Evolutionary conservation across 495 filamentous ascomycete genomes (phyloP), one percentile per base, ranked within the genome.

Genomic region (Xanthoparmelia taractica): DNA sequence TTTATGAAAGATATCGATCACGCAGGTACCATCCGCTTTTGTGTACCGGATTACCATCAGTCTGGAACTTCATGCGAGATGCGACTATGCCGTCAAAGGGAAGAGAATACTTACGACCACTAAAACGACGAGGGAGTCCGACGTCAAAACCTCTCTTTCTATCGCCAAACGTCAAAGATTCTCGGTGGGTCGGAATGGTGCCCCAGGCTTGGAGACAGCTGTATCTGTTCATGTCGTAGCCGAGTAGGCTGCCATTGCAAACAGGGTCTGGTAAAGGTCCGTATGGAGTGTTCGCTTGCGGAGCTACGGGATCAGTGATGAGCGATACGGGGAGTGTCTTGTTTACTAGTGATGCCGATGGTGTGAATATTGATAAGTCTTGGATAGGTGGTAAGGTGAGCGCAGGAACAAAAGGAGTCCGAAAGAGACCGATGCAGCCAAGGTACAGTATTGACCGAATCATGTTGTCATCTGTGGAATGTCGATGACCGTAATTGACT

Each of bases 221-320:
- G 50, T 54, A 33, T 18, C 27, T 18, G 50, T 54, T 54, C 50
- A 54, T 54, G 7, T 54, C 50, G 29, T 33, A 54, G 50, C 50
- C 50, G 27, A 54, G 29, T 15, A 54, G 50, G 17, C 10, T 20
- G n/a, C 50, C 50, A 8, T 54, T 11, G 17, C 50, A 54, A 17
- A 54, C 18, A 4, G 50, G 50, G 17, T 1, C 5, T 54, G 29
- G 8, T 11, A 8, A 36, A 10, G 34, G 34, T 36, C 10, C 34
- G 34, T n/a, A n/a, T n/a, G n/a, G n/a, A n/a, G n/a, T n/a, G n/a
- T 50, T 50, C 11, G 25, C 12, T 50, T 15, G 12, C 25, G 18
- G 12, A 52, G 48, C 13, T 18, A 15, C 13, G 15, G 18, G 2
- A 31, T 52, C 27, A 18, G 4, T 25, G 13, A 11, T 7, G 48